Evolutionary conservation across 306 rosid genomes (phyloP), one percentile per base, ranked within the genome.

Genomic region (Vigna mungo): DNA sequence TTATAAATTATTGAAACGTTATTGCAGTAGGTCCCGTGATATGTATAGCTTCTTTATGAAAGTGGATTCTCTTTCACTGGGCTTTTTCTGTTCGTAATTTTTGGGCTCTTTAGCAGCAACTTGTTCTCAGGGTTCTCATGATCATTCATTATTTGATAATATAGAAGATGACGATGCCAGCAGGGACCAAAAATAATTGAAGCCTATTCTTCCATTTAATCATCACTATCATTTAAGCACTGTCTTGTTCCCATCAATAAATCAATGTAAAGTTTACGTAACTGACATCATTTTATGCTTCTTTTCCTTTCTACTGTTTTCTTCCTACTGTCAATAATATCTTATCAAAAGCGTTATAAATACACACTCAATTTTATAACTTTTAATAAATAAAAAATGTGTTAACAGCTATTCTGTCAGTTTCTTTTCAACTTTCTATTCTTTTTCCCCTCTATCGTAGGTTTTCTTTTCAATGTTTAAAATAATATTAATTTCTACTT

Each of bases 61-160:
- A 61, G 23, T 66, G 53, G 20, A 66, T 66, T 64, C 20, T 16
- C 9, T 43, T 43, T 11, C 37, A 43, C 14, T 66, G 72, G 72
- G 72, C 32, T 7, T 66, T 66, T 44, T 21, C 36, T 68, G 72
- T 23, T 68, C 37, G 21, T 30, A 30, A 14, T 0, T 15, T 60
- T 60, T 14, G 67, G 67, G 43, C 43, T 30, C 67, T 14, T 60
- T 60, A 7, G 41, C 41, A 13, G 41, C 41, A 13, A 27, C 41
- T 6, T 13, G 12, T 16, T 56, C 37, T 16, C 15, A 55, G 64
- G 41, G 10, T 59, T 30, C 41, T 13, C 27, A 60, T 60, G 67
- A 60, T 30, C 46, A 36, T 36, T 41, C 13, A 9, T 41, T 9
- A 6, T 14, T 12, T 23, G 64, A 6, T 27, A 27, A 25, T 5